A percentile compares a stretch with the other conserved stretches of the same genome.
Evolutionary conservation across 2,329 filamentous ascomycete genomes (phyloP).

Genomic region (Fusarium sp.): DNA sequence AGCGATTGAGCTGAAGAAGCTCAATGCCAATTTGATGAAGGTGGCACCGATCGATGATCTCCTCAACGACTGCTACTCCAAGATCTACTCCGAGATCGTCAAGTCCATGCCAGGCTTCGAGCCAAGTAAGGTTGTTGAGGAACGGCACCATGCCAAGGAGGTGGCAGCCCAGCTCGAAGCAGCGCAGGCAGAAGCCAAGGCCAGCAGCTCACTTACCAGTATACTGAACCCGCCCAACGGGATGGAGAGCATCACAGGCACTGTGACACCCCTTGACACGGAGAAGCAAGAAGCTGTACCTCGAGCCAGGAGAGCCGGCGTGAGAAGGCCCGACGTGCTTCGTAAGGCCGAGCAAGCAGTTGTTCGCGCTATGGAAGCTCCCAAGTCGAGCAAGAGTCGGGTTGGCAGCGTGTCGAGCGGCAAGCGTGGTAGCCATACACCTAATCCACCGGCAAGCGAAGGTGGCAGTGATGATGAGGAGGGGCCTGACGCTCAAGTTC

Average conservation of each 20-base stretch:
- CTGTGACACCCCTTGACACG: slow-evolving; percentile 50
- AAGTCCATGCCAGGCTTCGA: slow-evolving; percentile 66
- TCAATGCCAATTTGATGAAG: slow-evolving; percentile 92
- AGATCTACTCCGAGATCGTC: slow-evolving; percentile 76
- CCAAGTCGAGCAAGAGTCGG: slow-evolving; percentile 61
- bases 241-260: slow-evolving; percentile 51
- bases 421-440: slow-evolving; percentile 57
- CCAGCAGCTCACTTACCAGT: slow-evolving; percentile 52
- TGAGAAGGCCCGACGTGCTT: slow-evolving; percentile 68
- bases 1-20: slow-evolving; percentile 70
- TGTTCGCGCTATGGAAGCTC: slow-evolving; percentile 61
- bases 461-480: slow-evolving; percentile 54
- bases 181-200: slow-evolving; percentile 49
- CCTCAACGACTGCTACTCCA: slow-evolving; percentile 89
- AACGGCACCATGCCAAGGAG: slow-evolving; percentile 56
- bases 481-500: slow-evolving; percentile 54
- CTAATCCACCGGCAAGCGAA: slow-evolving; percentile 51
- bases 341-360: slow-evolving; percentile 72
- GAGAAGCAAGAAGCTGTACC: slow-evolving; percentile 57
- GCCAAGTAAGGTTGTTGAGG: slow-evolving; percentile 60
- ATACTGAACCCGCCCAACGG: slow-evolving; percentile 58
- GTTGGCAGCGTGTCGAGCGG: slow-evolving; percentile 64
- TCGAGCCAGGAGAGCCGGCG: slow-evolving; percentile 56
- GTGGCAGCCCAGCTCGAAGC: slow-evolving; percentile 53
- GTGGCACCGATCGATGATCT: slow-evolving; percentile 88